Evolutionary conservation across 1,284 basidiomycete genomes (phyloP).

Genomic region (Cutaneotrichosporon cavernicola): DNA sequence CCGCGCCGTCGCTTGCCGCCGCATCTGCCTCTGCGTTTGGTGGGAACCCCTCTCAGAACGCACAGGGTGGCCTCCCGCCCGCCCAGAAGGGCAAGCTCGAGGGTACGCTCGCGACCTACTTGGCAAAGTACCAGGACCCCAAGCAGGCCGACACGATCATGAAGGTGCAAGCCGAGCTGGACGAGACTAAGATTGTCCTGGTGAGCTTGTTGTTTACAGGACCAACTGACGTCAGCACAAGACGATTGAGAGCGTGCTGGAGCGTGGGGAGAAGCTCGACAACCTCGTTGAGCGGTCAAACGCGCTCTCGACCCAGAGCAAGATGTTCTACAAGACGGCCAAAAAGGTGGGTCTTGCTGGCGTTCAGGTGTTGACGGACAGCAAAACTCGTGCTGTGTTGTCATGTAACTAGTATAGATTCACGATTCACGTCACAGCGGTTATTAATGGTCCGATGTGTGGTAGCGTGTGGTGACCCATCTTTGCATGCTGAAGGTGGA

Average conservation of each 20-base stretch:
- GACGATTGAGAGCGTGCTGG: constrained; percentile 96
- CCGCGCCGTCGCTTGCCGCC: constrained; percentile 44
- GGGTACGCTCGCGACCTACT: constrained; percentile 68
- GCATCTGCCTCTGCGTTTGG: constrained; percentile 46
- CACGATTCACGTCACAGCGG: constrained; percentile 3
- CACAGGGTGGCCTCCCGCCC: constrained; percentile 49
- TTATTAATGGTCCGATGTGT: background rate
- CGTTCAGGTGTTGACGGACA: constrained; percentile 29
- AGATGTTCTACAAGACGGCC: constrained; percentile 92
- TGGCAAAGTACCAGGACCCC: constrained; percentile 96
- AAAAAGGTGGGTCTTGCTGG: constrained; percentile 67
- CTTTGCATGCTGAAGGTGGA: background rate
- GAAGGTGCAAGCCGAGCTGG: constrained; percentile 96
- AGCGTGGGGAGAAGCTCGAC: constrained; percentile 96
- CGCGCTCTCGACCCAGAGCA: constrained; percentile 83
- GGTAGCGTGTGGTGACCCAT: background rate
- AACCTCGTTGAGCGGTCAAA: constrained; percentile 94
- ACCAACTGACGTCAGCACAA: constrained; percentile 69
- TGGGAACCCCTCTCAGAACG: constrained; percentile 50
- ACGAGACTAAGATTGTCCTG: constrained; percentile 98
- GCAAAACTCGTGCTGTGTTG: constrained; percentile 70
- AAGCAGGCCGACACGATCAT: constrained; percentile 97
- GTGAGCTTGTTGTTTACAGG: constrained; percentile 56
- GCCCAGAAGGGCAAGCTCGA: constrained; percentile 55
- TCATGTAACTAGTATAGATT: constrained; percentile 48